Base-by-base conservation (phyloP, 352 stramenopile species). In the Plasmopara muralis region DNA sequence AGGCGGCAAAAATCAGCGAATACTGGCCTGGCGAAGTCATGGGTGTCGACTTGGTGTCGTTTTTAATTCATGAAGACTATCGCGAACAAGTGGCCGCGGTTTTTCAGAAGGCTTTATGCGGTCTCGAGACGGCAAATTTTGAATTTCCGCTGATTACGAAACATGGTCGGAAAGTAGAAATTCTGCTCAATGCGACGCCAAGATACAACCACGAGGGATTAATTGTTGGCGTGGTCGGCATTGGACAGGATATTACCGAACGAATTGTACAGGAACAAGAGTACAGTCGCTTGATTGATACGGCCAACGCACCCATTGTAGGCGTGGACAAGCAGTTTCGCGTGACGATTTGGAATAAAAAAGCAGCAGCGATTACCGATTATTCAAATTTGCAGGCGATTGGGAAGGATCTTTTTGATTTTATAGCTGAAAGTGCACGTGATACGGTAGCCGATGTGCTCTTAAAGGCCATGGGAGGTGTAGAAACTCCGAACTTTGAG, bases 281-380 rank as follows among this genome's bases (percentile, higher is more conserved):
- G 60, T 87, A 89, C 57, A 84, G 64, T 31, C 72, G 80, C 0
- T 59, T 95, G 9, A 86, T 95, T 35, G 81, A 94, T 41, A 88
- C 81, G 0, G 81, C 82, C 4, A 94, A 92, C 31, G 83, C 77
- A 5, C 83, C 84, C 0, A 93, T 95, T 46, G 87, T 92, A 16
- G 84, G 77, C 7, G 62, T 95, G 10, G 79, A 98, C 70, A 76
- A 71, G 29, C 54, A 88, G 31, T 87, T 87, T 43, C 62, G 66
- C 15, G 84, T 95, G 31, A 89, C 85, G 12, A 85, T 94, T 58
- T 98, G 93, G 93, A 98, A 98, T 60, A 87, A 96, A 47, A 95
- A 96, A 59, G 89, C 85, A 0, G 77, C 78, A 0, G 81, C 74
- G 1, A 86, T 91, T 44, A 96, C 88, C 5, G 87, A 94, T 50